Evolutionary conservation across 2,329 filamentous ascomycete species (phyloP).

Genomic region (Aspergillus intermedius): DNA sequence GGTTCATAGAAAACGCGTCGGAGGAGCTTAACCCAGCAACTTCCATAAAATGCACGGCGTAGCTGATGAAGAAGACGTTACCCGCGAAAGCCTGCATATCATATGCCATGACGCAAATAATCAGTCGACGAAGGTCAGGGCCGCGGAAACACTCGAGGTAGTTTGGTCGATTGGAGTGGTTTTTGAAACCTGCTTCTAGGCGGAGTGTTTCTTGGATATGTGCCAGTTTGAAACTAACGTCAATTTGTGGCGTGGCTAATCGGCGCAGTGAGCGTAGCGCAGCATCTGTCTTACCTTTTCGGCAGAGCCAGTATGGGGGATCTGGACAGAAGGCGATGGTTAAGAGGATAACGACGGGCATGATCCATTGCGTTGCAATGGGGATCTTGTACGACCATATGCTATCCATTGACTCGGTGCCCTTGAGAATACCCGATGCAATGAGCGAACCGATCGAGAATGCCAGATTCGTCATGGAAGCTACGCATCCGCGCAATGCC

Average conservation of each 20-base stretch:
- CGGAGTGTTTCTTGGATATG: conserved; percentile 24
- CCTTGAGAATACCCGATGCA: conserved; percentile 23
- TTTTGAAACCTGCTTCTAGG: conserved; percentile 15
- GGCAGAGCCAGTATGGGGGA: conserved; percentile 21
- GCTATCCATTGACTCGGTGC: conserved; percentile 11
- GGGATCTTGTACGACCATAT: conserved; percentile 19
- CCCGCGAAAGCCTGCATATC: conserved; percentile 25
- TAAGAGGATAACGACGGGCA: conserved; percentile 16
- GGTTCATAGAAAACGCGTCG: conserved; percentile 27
- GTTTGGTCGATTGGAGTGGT: conserved; percentile 3
- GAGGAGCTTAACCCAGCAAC: conserved; percentile 24
- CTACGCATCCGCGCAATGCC: conserved; percentile 23
- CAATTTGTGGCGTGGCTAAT: conserved; percentile 11
- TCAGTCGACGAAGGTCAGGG: conserved; percentile 19
- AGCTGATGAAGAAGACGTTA: conserved; percentile 23
- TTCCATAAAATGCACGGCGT: conserved; percentile 28
- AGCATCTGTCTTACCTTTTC: conserved; percentile 14
- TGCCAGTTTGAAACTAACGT: conserved; percentile 17
- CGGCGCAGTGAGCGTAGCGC: conserved; percentile 13
- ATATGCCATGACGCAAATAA: conserved; percentile 23
- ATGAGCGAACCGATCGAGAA: conserved; percentile 29
- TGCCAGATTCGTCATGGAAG: conserved; percentile 24
- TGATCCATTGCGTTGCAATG: conserved; percentile 20
- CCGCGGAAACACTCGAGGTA: conserved; percentile 24
- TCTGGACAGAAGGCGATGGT: conserved; percentile 18